Base-by-base conservation (phyloP, 768 basidiomycete genomes). In the Lactarius pseudohatsudake region DNA sequence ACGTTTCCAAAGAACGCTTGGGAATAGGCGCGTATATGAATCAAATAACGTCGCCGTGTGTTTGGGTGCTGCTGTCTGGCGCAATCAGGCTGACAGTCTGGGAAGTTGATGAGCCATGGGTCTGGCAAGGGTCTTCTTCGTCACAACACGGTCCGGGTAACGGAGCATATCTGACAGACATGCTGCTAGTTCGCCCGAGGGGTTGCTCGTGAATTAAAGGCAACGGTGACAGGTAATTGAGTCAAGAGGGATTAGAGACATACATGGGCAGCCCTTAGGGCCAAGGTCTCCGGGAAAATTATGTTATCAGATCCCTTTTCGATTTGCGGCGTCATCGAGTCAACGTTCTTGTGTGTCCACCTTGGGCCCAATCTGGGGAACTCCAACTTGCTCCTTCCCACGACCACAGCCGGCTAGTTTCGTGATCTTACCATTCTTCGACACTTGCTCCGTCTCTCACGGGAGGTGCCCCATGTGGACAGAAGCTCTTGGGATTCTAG, bases 391-490 rank as follows among this genome's bases (percentile, higher is more conserved):
- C 36, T 10, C n/a, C 20, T 28, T 47, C 54, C 59, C 64, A 65
- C 54, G 64, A 59, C 30, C 38, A 64, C 18, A 50, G 20, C 45
- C 47, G 58, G 61, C 32, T 53, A 58, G 57, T 34, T 30, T 45
- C 20, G 26, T 30, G 62, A 59, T 67, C 66, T 64, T 28, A 38
- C 58, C 11, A 40, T 67, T 55, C 32, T n/a, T 59, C 30, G 57
- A 47, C 40, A 28, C 58, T 26, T 56, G 20, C 18, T 64, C 66
- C 66, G 62, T 56, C 54, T 67, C 66, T 57, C 66, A 67, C 62
- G 66, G 53, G 50, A 36, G 26, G 62, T 59, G 6, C 66, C 54
- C 66, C 66, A 67, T 67, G 66, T 50, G 62, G 66, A 67, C 54
- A 66, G 60, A 63, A 67, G 40, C 40, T 15, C 50, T n/a, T 15